Conservation (phyloP, 176 grass and related monocot genomes). For the Pontederia crassipes region DNA sequence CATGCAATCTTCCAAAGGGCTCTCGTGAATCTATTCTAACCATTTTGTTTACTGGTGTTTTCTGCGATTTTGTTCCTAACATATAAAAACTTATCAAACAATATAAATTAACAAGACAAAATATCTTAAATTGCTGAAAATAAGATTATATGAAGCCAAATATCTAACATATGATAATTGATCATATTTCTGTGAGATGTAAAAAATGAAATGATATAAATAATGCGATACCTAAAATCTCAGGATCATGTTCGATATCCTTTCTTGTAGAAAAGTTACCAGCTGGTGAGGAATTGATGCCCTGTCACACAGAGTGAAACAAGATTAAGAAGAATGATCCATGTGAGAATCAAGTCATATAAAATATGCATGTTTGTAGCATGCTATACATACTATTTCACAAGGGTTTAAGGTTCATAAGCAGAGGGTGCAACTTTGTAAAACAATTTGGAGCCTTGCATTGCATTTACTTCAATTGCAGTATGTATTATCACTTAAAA, state of each 20-base stretch:
- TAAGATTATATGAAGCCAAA: not conserved
- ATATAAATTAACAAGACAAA: not conserved
- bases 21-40: conserved; percentile 77
- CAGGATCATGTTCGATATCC: conserved; percentile 27
- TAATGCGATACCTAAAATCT: conserved; percentile 37
- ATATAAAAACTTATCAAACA: conserved; percentile 3
- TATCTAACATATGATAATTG: not conserved
- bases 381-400: not conserved
- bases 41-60: conserved; percentile 58
- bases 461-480: no score
- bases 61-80: conserved; percentile 66
- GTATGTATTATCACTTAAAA: not conserved
- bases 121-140: not conserved
- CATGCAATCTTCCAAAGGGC: conserved; percentile 77
- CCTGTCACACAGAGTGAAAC: conserved; percentile 34
- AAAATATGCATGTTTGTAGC: not conserved
- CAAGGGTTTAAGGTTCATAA: not conserved
- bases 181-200: not conserved
- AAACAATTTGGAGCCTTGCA: no score
- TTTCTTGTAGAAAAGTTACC: conserved; percentile 36
- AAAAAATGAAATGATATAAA: not conserved
- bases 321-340: conserved; percentile 6
- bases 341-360: no score
- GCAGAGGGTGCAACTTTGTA: no score
- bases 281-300: conserved; percentile 26